Conservation (phyloP, 164 flowering plant genomes). For the Nymphaea colorata region DNA sequence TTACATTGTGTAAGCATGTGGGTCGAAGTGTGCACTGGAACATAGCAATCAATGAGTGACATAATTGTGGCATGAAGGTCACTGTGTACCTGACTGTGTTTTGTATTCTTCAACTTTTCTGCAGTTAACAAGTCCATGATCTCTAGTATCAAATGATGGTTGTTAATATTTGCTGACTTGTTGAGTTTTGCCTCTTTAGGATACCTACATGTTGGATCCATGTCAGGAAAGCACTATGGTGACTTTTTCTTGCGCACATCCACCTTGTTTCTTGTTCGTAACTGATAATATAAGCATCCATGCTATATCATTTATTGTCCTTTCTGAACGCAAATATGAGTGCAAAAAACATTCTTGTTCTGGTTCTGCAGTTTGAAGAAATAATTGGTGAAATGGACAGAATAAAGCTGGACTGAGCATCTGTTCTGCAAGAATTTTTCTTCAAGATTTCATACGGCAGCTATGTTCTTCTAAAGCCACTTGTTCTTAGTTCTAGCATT, state of each 20-base stretch:
- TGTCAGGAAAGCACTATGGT: conserved; percentile 67
- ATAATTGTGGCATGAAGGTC: no score
- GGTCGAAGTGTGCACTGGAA: no score
- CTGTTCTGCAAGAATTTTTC: background rate
- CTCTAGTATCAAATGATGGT: background rate
- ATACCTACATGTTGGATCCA: conserved; percentile 65
- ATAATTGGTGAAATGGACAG: conserved; percentile 62
- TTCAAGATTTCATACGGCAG: no score
- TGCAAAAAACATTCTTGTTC: background rate
- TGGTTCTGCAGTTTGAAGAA: conserved; percentile 59
- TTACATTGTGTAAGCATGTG: no score
- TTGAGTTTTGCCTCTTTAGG: conserved; percentile 34
- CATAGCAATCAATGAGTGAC: no score
- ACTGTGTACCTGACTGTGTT: background rate
- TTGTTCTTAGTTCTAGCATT: no score
- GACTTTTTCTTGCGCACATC: conserved; percentile 80
- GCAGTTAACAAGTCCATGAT: background rate
- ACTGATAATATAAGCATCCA: background rate
- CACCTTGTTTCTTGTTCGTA: background rate
- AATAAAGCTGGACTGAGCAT: conserved; percentile 42
- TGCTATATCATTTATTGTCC: background rate
- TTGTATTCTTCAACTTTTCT: background rate
- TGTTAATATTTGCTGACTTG: background rate
- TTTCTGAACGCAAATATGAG: background rate
- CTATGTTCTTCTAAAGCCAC: no score